Conservation (phyloP, 345 rosid genomes). For the Combretum micranthum region DNA sequence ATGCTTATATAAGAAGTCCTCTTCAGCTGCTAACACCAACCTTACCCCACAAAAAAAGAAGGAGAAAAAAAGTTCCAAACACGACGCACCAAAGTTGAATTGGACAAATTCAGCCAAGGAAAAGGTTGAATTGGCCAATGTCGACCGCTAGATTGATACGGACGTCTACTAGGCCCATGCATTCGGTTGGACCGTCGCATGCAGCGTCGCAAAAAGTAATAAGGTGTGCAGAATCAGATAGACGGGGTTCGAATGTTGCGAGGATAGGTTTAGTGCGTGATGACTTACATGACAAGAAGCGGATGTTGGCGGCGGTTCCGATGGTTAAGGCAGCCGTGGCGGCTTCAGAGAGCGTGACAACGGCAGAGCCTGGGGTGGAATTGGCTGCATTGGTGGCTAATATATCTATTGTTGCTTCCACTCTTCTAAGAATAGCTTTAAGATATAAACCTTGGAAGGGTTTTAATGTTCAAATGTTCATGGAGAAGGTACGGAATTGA, state of each 20-base stretch:
- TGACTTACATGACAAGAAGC: conserved; percentile 21
- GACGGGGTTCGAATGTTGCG: conserved; percentile 6
- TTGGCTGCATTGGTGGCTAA: conserved; percentile 15
- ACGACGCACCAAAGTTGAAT: neutral
- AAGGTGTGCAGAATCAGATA: neutral
- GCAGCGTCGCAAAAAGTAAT: neutral
- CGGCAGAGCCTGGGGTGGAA: conserved; percentile 14
- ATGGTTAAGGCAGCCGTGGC: conserved; percentile 17
- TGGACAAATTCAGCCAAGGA: neutral
- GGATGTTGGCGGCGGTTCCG: conserved; percentile 6
- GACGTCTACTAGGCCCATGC: conserved; percentile 1
- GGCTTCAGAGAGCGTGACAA: conserved; percentile 11
- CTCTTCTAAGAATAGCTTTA: conserved; percentile 13
- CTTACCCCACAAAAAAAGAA: neutral
- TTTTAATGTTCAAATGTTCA: conserved; percentile 27
- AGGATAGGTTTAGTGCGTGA: conserved; percentile 11
- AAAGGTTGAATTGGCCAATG: conserved; percentile 9
- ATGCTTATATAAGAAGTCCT: conserved; percentile 7
- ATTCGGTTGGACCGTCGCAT: neutral
- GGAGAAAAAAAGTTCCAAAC: neutral
- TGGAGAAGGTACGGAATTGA: conserved; percentile 30
- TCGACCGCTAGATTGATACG: conserved; percentile 32
- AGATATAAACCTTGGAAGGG: conserved; percentile 20
- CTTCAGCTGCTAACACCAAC: neutral
- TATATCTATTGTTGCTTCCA: conserved; percentile 11